Evolutionary conservation across 192 early-diverging fungal genomes (phyloP), one percentile per base, ranked within the genome.

Genomic region (Globomyces pollinis-pini): DNA sequence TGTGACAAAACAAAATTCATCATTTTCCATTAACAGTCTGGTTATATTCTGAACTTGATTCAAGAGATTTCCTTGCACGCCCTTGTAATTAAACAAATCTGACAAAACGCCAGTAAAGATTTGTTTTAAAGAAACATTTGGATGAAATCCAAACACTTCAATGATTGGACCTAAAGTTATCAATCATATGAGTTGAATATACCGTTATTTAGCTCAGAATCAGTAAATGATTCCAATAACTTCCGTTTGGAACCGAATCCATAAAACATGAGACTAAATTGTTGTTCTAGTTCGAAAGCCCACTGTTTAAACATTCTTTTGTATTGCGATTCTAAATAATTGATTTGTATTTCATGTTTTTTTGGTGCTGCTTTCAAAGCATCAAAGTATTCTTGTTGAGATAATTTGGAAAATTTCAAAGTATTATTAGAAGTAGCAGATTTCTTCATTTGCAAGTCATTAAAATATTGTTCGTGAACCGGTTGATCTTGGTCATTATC

Each of bases 221-320:
- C 36, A 2, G 83, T 86, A 73, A 98, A 93, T 33, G 74, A 56
- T 42, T 80, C 87, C 32, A 96, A 63, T n/a, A 99, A 55, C 3
- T 69, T 68, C 3, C 85, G 83, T 66, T 99, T 99, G 8, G 93
- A 95, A 0, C 96, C 96, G 63, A 85, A 95, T 0, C 96, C 96
- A 62, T 91, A 95, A 38, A 95, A 87, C 0, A 93, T 59, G 4
- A 99, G 70, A 59, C 89, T 95, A 65, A 93, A 99, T 0, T 90
- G 91, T 11, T 75, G 73, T 2, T 62, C 47, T 3, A 96, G 69
- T 63, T 96, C 90, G 77, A 91, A 91, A 44, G 68, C 75, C 93
- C 93, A 98, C 61, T 99, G 91, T 1, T 68, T 69, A 58, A 93
- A 98, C 51, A 58, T 57, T 2, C 38, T 18, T 2, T 44, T 31